Base-by-base conservation (phyloP, 306 rosid genomes). In the Medicago arabica region DNA sequence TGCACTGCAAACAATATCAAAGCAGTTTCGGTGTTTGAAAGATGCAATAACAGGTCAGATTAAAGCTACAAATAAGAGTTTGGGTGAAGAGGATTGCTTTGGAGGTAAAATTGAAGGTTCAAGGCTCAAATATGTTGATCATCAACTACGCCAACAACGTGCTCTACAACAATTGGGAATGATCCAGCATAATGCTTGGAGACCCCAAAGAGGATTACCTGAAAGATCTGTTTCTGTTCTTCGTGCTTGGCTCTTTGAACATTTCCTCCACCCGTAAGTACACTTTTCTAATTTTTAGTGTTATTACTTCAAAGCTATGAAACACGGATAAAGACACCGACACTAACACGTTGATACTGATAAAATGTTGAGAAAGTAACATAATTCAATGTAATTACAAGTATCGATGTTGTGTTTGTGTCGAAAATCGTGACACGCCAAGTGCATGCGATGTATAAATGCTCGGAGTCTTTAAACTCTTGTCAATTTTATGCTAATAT, bases 121-220 rank as follows among this genome's bases (percentile, higher is more conserved):
- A 8, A 81, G 97, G 63, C 89, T 96, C 17, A 96, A 96, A 75
- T 96, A 87, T 71, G 99, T 96, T 1, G 99, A 96, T 68, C 91
- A 96, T 77, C 99, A 96, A 28, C 85, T 96, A 12, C 68, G 99
- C 50, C 99, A 92, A 77, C 99, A 96, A n/a, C 75, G 99, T 61
- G 94, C 99, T 73, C 91, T 96, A 40, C 99, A 96, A 76, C 99
- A 96, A 38, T 86, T 96, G 91, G 99, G 99, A 78, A 90, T 96
- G 99, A 92, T 96, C 90, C 99, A 96, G 88, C 98, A 96, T 79
- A 96, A 96, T 76, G 99, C 99, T 75, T 96, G 99, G 99, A 90
- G 99, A 90, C 99, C 99, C 85, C 99, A 96, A 80, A 82, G 99
- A 86, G 99, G 99, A 41, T 82, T 96, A 82, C 99, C 99, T 0